Conservation (phyloP, 2,329 filamentous ascomycete species). For the Verticillium tricorpus region DNA sequence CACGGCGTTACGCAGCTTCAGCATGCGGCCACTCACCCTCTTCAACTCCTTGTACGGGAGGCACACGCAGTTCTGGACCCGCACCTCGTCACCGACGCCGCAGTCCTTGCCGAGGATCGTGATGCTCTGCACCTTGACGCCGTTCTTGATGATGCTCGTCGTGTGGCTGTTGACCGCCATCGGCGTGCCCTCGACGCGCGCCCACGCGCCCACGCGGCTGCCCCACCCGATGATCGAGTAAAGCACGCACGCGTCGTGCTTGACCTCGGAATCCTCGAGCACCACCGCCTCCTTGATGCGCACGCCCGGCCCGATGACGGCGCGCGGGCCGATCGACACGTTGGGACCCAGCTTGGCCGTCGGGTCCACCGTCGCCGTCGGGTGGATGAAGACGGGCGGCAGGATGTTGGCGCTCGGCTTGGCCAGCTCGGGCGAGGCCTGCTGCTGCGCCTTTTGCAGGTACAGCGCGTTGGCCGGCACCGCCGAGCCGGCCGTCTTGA, state of each 20-base stretch:
- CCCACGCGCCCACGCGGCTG: slow-evolving; percentile 95
- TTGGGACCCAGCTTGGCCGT: slow-evolving; percentile 96
- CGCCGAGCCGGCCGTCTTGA: slow-evolving; percentile 97
- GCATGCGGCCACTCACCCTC: slow-evolving; percentile 49
- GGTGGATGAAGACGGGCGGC: slow-evolving; percentile 92
- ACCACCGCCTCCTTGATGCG: slow-evolving; percentile 96
- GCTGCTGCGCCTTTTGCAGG: slow-evolving; percentile 88
- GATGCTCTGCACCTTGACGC: slow-evolving; percentile 97
- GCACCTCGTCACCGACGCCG: slow-evolving; percentile 84
- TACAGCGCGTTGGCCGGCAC: slow-evolving; percentile 96
- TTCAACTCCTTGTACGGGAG: slow-evolving; percentile 98
- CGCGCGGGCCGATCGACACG: slow-evolving; percentile 92
- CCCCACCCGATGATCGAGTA: slow-evolving; percentile 98
- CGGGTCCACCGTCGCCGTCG: slow-evolving; percentile 82
- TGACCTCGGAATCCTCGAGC: slow-evolving; percentile 90
- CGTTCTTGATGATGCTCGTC: slow-evolving; percentile 95
- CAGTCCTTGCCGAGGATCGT: slow-evolving; percentile 98
- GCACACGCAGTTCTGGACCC: slow-evolving; percentile 97
- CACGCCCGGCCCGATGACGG: slow-evolving; percentile 75
- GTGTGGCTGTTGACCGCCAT: slow-evolving; percentile 83
- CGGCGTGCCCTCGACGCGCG: slow-evolving; percentile 91
- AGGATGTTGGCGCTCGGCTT: slow-evolving; percentile 82
- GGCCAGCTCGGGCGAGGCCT: slow-evolving; percentile 74
- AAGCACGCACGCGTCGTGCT: slow-evolving; percentile 91
- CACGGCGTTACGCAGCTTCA: not conserved